These are phyloP conservation scores for Acanthamoeba rhysodes DNA, from an alignment of 208 protist species.

Conservation along the genomic window DNA sequence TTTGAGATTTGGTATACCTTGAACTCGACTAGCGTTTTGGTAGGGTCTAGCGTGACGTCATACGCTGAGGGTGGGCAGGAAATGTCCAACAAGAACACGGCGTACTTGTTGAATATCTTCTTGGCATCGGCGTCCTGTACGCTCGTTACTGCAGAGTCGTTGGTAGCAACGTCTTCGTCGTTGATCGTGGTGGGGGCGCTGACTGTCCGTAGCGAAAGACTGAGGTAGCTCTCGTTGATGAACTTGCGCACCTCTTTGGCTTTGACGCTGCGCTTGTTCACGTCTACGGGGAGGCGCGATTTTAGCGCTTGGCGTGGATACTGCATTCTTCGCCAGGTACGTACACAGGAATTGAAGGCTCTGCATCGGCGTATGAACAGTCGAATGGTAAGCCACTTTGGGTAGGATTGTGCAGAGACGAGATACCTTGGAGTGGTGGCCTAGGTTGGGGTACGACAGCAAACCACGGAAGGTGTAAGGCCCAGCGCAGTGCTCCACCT, in stretches of 20 bases:
- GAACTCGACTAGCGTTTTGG: constrained; percentile 21
- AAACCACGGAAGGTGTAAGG: not conserved
- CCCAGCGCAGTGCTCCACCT: not conserved
- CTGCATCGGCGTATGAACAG: not conserved
- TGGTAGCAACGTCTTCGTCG: not conserved
- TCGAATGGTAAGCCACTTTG: not conserved
- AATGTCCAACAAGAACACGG: constrained; percentile 51
- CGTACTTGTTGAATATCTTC: constrained; percentile 48
- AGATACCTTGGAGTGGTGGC: constrained; percentile 52
- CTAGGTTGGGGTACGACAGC: not conserved
- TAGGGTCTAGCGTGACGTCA: not conserved
- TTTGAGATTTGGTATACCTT: not conserved
- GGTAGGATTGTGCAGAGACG: not conserved
- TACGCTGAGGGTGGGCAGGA: not conserved
- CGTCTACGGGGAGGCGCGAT: not conserved
- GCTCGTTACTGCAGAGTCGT: not conserved
- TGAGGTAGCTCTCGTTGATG: constrained; percentile 42
- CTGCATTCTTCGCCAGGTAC: not conserved
- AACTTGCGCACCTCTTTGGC: constrained; percentile 24
- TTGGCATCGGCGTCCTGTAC: constrained; percentile 18
- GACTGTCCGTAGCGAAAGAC: not conserved
- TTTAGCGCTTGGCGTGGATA: not conserved
- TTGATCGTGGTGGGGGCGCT: not conserved
- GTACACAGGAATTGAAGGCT: constrained; percentile 38
- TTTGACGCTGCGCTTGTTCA: constrained; percentile 36